Conservation (phyloP, 176 grass and related monocot species). For the Oryza nivara region DNA sequence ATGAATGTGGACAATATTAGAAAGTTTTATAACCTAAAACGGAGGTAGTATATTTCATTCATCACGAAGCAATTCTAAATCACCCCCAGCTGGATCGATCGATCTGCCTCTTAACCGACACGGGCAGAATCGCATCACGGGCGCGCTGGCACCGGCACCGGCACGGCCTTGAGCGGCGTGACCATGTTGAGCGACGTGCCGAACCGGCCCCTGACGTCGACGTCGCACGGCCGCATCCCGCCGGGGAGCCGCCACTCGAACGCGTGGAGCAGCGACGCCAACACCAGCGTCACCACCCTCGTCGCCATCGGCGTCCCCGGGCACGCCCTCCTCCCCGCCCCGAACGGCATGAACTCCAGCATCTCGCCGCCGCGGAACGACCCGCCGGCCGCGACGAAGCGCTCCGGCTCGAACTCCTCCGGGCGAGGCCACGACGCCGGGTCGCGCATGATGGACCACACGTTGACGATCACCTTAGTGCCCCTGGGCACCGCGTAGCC, state of each 20-base stretch:
- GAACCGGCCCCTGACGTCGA: slow-evolving; percentile 58
- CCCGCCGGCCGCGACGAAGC: no score
- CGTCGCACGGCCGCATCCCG: slow-evolving; percentile 49
- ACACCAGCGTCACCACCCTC: slow-evolving; percentile 45
- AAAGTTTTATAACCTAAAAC: no score
- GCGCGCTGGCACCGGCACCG: slow-evolving; percentile 36
- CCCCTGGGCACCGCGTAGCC: slow-evolving; percentile 54
- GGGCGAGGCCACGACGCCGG: slow-evolving; percentile 46
- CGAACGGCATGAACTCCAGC: slow-evolving; percentile 67
- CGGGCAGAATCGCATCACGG: neutral
- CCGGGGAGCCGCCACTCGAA: slow-evolving; percentile 64
- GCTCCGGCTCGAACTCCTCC: slow-evolving; percentile 52
- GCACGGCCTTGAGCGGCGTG: slow-evolving; percentile 50
- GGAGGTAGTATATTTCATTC: no score
- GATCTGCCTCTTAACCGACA: no score
- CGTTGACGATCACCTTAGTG: slow-evolving; percentile 47
- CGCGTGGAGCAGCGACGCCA: slow-evolving; percentile 48
- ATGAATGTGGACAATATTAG: no score
- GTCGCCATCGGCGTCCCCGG: slow-evolving; percentile 60
- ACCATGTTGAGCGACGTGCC: slow-evolving; percentile 50
- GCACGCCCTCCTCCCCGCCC: slow-evolving; percentile 58
- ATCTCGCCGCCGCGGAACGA: slow-evolving; percentile 38
- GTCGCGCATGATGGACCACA: slow-evolving; percentile 66
- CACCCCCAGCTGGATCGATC: neutral
- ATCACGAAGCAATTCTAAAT: no score